Base-by-base conservation (phyloP, 23 red algal genomes). In the Gracilaria vermiculophylla region DNA sequence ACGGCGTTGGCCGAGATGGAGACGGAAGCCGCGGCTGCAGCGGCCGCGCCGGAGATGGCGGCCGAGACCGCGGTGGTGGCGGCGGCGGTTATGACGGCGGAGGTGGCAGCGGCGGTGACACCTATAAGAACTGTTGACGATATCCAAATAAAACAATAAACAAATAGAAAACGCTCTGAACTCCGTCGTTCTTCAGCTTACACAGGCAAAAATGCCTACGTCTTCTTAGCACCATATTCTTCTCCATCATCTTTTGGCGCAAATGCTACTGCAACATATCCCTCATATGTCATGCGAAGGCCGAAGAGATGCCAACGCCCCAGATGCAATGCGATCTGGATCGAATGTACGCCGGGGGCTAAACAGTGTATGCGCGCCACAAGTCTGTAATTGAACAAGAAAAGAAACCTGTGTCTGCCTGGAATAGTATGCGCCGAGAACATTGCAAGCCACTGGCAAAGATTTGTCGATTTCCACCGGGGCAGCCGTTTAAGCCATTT, bases 391-490 rank as follows among this genome's bases (percentile, higher is more conserved):
- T 37, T 58, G 49, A 57, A 1, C 45, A n/a, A 15, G 53, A 79
- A 23, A 52, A 23, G 33, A 60, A 54, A 50, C 37, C 48, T 40
- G 9, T 32, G 34, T 34, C 36, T 28, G 76, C 55, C 33, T 17
- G 32, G 13, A 32, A 52, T 34, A 31, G 76, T 24, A 28, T 79
- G 21, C 94, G 94, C 85, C 69, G 57, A 23, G 82, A 91, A 23
- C 85, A 98, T 48, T 27, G 49, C 20, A 92, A 98, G 73, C 69
- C 94, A 64, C 66, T 98, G 62, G 96, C 88, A 50, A 92, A 98
- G 86, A 94, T 98, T 62, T 78, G 72, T 39, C 87, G 90, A 48
- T 98, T 98, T 71, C 89, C 94, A 10, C 96, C 96, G 15, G 96
- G 92, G 25, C 77, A 80, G 21, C 40, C 58, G 25, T 20, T 70